Evolutionary conservation across 2,329 filamentous ascomycete species (phyloP), one percentile per base, ranked within the genome.

Genomic region (Pseudogymnoascus sp.): DNA sequence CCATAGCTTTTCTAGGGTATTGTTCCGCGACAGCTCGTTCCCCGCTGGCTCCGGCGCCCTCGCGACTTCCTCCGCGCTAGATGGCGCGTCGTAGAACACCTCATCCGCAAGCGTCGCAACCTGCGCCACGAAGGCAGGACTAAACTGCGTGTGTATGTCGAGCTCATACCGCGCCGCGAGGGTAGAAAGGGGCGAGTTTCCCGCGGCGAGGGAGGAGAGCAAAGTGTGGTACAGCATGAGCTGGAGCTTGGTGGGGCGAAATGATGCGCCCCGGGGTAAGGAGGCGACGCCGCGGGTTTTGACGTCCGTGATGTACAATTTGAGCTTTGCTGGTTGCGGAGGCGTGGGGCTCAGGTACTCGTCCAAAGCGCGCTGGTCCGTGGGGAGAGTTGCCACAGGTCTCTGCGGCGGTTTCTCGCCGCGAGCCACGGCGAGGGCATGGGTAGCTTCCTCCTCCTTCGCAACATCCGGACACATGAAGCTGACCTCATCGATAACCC

Each of bases 201-300:
- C 87, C 0, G 83, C 80, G 0, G 88, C 89, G 68, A 97, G 84
- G 2, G 86, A 81, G 8, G 86, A 84, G n/a, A 99, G 78, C 60
- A 97, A 85, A 25, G 86, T 86, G 66, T 93, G 91, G 71, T 97
- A 99, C 0, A 97, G 77, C 74, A 95, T 91, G 0, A 97, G 78
- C 71, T 99, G 94, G 63, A 97, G 87, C 67, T 87, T 84, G 0
- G 91, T 90, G 0, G 90, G 90, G 9, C 88, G 83, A 47, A 90
- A 79, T 0, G 86, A 82, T 0, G 83, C 68, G 77, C 20, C 84
- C 83, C 1, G 82, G 79, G 1, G 91, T 2, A 90, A 70, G 2
- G 79, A 81, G n/a, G 75, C 77, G 3, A 81, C 83, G 1, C 79
- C 80, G 15, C 92, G 83, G 0, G 93, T 97, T 74, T 99, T 99